These are phyloP conservation scores for Brassica carinata DNA, from an alignment of 345 rosid species.

Conservation along the genomic window DNA sequence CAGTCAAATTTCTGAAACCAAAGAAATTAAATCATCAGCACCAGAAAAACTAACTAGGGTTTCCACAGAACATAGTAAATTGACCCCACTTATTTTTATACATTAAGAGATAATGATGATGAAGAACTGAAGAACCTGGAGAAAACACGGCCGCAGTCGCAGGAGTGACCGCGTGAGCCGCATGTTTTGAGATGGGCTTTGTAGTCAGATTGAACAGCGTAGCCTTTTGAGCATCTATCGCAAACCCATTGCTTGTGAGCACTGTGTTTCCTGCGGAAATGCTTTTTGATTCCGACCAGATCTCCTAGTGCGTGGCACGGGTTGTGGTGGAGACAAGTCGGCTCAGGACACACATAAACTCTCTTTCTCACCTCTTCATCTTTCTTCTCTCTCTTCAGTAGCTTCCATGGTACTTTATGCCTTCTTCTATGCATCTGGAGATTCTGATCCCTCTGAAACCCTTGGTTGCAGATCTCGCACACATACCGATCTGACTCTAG, in stretches of 20 bases:
- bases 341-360: slow-evolving; percentile 93
- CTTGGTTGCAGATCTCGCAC: slow-evolving; percentile 98
- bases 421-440: slow-evolving; percentile 96
- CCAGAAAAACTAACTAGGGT: slow-evolving; percentile 20
- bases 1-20: neutral
- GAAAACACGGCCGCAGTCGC: slow-evolving; percentile 97
- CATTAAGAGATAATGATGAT: neutral
- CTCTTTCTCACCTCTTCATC: slow-evolving; percentile 65
- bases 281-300: slow-evolving; percentile 94
- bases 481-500: slow-evolving; percentile 90
- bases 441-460: slow-evolving; percentile 96
- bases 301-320: slow-evolving; percentile 97
- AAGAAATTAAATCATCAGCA: slow-evolving; percentile 4
- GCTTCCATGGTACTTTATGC: slow-evolving; percentile 99
- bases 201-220: slow-evolving; percentile 95
- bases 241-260: slow-evolving; percentile 93
- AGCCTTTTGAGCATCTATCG: slow-evolving; percentile 83
- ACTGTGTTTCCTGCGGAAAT: slow-evolving; percentile 89
- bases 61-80: neutral
- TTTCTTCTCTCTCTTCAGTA: slow-evolving; percentile 74
- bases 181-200: slow-evolving; percentile 98
- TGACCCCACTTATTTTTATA: neutral
- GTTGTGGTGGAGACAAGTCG: slow-evolving; percentile 88
- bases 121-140: slow-evolving; percentile 59
- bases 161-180: slow-evolving; percentile 95